These are phyloP conservation scores for Climacium dendroides DNA, from an alignment of 225 moss, liverwort and hornwort species.

Conservation along the genomic window DNA sequence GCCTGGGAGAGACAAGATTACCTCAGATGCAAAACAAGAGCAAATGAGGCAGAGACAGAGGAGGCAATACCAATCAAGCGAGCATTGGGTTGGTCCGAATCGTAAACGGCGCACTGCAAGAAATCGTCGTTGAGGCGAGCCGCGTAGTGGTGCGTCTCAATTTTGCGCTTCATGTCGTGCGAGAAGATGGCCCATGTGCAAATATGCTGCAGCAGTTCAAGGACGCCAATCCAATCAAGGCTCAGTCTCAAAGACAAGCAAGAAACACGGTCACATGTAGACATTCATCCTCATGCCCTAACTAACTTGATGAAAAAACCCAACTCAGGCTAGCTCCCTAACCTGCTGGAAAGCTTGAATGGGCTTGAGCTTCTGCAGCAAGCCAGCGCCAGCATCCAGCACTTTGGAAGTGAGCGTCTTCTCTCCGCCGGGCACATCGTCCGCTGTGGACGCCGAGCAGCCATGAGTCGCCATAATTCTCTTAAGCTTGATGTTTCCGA, in stretches of 20 bases:
- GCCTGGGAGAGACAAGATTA: no score
- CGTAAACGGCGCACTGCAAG: not conserved
- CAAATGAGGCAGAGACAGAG: not conserved
- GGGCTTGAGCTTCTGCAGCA: not conserved
- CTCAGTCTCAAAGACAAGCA: not conserved
- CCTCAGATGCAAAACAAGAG: not conserved
- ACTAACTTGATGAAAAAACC: not conserved
- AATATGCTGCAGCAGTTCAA: not conserved
- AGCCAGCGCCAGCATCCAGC: not conserved
- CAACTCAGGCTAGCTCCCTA: not conserved
- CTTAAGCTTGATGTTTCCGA: not conserved
- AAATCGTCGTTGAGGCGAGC: not conserved
- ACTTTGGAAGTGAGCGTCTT: not conserved
- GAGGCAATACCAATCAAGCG: not conserved
- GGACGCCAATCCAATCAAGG: not conserved
- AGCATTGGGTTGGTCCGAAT: not conserved
- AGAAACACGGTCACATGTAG: not conserved
- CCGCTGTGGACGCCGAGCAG: not conserved
- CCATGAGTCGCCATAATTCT: not conserved
- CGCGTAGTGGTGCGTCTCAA: not conserved
- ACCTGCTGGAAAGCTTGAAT: not conserved
- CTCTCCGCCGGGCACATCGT: not conserved
- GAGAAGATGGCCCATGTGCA: not conserved
- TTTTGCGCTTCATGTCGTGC: not conserved
- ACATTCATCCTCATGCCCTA: not conserved